phyloP scores from a whole-genome alignment of 176 grass and related monocot genomes.

The Carex parvula region DNA sequence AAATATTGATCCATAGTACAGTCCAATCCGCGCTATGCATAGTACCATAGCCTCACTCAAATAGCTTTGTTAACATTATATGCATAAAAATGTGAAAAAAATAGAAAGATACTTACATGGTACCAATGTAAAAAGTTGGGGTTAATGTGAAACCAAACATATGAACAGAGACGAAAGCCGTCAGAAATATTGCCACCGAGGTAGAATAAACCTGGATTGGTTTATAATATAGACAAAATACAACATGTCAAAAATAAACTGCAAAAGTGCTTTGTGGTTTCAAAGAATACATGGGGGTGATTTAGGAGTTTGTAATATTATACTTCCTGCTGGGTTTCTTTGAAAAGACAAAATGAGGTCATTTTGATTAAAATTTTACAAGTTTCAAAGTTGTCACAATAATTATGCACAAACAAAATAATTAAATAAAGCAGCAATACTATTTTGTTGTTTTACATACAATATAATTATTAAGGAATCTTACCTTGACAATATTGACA shows the following conservation, averaged over 20 bases:
- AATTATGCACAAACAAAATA: neutral
- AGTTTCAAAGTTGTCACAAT: neutral
- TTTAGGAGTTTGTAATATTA: neutral
- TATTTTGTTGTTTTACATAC: neutral
- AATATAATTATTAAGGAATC: neutral
- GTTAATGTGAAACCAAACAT: slow-evolving; percentile 71
- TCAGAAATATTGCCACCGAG: slow-evolving; percentile 90
- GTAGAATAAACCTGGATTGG: slow-evolving; percentile 78
- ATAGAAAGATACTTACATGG: slow-evolving; percentile 50
- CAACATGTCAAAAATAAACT: neutral
- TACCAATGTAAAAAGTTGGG: slow-evolving; percentile 79
- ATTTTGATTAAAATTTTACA: neutral
- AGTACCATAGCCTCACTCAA: too few species aligned
- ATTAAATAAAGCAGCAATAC: neutral
- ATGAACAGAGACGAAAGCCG: slow-evolving; percentile 61
- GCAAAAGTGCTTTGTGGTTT: neutral
- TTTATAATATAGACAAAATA: neutral
- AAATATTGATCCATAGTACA: too few species aligned
- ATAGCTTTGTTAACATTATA: too few species aligned
- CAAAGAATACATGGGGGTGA: neutral
- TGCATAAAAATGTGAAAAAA: too few species aligned
- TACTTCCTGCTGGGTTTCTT: neutral
- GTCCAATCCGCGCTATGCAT: too few species aligned
- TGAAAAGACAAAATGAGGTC: neutral
- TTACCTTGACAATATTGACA: slow-evolving; percentile 20